phyloP scores from a whole-genome alignment of 1,139 yeast genomes.

The Geotrichum cucujoidarum region DNA sequence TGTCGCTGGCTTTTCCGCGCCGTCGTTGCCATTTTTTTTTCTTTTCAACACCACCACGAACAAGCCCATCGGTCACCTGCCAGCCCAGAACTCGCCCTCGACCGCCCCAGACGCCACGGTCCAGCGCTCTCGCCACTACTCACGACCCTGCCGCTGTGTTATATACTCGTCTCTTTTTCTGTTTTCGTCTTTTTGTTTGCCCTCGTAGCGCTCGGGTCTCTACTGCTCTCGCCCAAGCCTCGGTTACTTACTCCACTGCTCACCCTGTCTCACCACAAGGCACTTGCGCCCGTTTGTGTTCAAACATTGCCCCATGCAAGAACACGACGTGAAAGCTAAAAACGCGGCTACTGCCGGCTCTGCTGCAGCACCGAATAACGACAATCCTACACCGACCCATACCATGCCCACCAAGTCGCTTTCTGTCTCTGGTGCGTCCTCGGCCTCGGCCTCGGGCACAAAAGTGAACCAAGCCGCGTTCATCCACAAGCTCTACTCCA shows the following conservation, averaged over 20 bases:
- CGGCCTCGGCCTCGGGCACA: conserved; percentile 34
- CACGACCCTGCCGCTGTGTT: no score
- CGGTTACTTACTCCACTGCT: no score
- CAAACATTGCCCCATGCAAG: background rate
- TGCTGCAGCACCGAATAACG: background rate
- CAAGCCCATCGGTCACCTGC: no score
- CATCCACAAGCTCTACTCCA: conserved; percentile 54
- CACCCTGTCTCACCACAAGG: no score
- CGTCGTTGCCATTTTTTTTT: conserved; percentile 18
- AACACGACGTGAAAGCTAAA: conserved; percentile 7
- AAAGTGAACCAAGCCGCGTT: conserved; percentile 48
- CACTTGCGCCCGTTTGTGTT: no score
- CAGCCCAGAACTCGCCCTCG: no score
- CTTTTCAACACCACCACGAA: conserved; percentile 2
- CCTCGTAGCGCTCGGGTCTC: no score
- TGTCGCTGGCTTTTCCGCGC: conserved; percentile 10
- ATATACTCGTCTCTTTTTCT: no score
- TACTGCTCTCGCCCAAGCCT: no score
- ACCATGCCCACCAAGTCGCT: conserved; percentile 10
- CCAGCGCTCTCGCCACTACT: no score
- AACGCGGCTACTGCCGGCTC: conserved; percentile 2
- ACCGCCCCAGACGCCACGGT: no score
- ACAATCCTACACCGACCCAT: background rate
- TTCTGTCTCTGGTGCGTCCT: conserved; percentile 24
- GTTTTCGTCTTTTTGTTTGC: no score